Percentiles rank a stretch among this genome's conserved stretches.
Conservation (phyloP, 2,329 filamentous ascomycete species). For the Colletotrichum cuscutae region DNA sequence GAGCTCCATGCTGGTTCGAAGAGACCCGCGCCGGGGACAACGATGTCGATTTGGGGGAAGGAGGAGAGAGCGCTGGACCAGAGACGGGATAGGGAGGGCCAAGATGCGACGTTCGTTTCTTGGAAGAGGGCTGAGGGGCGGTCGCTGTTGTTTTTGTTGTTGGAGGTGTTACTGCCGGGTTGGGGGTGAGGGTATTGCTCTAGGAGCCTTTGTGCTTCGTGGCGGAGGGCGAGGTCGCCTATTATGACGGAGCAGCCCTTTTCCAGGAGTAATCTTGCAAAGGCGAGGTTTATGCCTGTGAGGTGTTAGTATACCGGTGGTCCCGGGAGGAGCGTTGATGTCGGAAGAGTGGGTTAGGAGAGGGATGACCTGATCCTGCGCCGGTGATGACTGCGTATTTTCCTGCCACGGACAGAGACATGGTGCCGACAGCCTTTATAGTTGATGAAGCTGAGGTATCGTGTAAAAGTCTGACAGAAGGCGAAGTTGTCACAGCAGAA, state of each 20-base stretch:
- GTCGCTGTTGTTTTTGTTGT: background rate
- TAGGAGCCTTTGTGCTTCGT: slow-evolving; percentile 48
- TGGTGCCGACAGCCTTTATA: background rate
- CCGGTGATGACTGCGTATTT: slow-evolving; percentile 39
- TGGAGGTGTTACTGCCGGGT: too few relatives aligned
- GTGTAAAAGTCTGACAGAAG: background rate
- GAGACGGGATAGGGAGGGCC: slow-evolving; percentile 45
- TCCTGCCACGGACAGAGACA: slow-evolving; percentile 39
- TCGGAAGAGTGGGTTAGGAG: too few relatives aligned
- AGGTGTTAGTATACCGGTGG: too few relatives aligned
- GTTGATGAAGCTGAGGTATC: background rate
- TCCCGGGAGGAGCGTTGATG: too few relatives aligned
- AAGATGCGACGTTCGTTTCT: slow-evolving; percentile 48
- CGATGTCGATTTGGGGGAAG: slow-evolving; percentile 47
- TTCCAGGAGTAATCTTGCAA: slow-evolving; percentile 45
- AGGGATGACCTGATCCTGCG: slow-evolving; percentile 38
- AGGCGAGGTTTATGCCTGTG: slow-evolving; percentile 49
- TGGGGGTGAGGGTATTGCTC: slow-evolving; percentile 42
- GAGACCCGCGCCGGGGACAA: slow-evolving; percentile 49
- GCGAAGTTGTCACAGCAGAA: background rate
- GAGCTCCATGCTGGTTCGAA: slow-evolving; percentile 49
- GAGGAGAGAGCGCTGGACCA: slow-evolving; percentile 42
- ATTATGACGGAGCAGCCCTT: slow-evolving; percentile 50
- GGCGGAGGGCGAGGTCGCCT: slow-evolving; percentile 47
- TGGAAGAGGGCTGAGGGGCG: slow-evolving; percentile 46